These are phyloP conservation scores for Puccinellia tenuiflora DNA, from an alignment of 176 grass and related monocot genomes.

Conservation along the genomic window DNA sequence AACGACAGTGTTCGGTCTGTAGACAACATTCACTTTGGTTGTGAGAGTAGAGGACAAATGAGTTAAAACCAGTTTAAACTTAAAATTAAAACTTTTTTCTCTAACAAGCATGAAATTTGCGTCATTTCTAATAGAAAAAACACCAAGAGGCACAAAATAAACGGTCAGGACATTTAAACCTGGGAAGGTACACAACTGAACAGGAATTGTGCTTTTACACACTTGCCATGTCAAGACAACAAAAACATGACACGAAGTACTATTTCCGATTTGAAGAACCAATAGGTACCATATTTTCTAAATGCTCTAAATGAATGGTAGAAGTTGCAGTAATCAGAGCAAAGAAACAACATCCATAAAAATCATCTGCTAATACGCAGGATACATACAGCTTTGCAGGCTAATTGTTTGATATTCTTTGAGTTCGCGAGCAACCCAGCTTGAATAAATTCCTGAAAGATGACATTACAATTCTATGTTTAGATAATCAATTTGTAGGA, in stretches of 20 bases:
- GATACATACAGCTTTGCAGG: constrained; percentile 83
- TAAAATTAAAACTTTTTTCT: background rate
- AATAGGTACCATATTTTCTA: background rate
- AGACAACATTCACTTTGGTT: background rate
- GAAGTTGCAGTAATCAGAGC: background rate
- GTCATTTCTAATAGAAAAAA: background rate
- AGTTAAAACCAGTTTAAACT: background rate
- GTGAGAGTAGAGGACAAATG: background rate
- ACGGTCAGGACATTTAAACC: background rate
- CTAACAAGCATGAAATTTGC: background rate
- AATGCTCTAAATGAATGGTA: background rate
- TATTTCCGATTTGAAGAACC: background rate
- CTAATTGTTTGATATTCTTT: constrained; percentile 59
- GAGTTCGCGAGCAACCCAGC: constrained; percentile 65
- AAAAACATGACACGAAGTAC: background rate
- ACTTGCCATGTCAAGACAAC: background rate
- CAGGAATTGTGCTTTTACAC: background rate
- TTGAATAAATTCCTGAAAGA: constrained; percentile 74
- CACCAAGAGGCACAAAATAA: background rate
- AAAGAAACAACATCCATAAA: background rate
- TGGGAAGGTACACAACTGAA: background rate
- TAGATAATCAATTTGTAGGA: background rate
- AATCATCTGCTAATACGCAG: background rate
- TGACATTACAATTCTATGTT: background rate
- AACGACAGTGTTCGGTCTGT: background rate